A percentile compares a stretch with the other conserved stretches of the same genome.
phyloP scores from a whole-genome alignment of 352 stramenopile species.

The Peronospora destructor region DNA sequence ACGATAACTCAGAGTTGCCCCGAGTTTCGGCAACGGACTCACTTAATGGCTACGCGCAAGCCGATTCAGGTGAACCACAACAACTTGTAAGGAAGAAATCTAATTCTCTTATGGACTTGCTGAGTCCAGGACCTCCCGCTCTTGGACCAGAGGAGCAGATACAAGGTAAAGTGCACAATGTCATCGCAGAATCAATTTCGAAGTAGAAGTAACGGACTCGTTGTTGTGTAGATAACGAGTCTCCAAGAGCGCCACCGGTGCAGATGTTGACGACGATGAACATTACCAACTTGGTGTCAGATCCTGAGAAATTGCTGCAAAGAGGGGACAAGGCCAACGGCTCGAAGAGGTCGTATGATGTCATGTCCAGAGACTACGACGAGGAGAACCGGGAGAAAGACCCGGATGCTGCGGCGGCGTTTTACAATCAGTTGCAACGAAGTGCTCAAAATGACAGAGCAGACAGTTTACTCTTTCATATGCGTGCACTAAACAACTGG shows the following conservation, averaged over 20 bases:
- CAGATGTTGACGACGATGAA: constrained; percentile 32
- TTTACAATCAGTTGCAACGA: constrained; percentile 83
- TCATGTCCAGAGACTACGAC: constrained; percentile 38
- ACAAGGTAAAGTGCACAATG: constrained; percentile 19
- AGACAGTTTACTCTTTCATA: constrained; percentile 93
- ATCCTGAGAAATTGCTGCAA: constrained; percentile 15
- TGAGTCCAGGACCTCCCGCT: constrained; percentile 51
- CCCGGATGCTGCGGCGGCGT: constrained; percentile 58
- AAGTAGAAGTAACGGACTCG: neutral
- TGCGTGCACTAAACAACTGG: constrained; percentile 98
- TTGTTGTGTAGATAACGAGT: constrained; percentile 12
- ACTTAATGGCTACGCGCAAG: constrained; percentile 1
- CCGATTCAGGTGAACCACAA: constrained; percentile 10
- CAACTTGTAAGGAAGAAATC: constrained; percentile 50
- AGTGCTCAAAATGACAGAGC: constrained; percentile 65
- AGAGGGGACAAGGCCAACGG: constrained; percentile 5
- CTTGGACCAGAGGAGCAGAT: constrained; percentile 23
- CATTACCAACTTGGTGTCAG: constrained; percentile 52
- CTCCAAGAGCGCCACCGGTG: constrained; percentile 8
- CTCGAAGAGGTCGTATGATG: constrained; percentile 48
- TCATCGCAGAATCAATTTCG: neutral
- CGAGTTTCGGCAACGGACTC: constrained; percentile 3
- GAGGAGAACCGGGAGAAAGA: constrained; percentile 33
- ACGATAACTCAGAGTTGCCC: constrained; percentile 20
- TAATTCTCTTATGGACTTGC: constrained; percentile 71